Percentiles rank a stretch among this genome's conserved stretches.
Conservation (phyloP, 2,329 filamentous ascomycete genomes). For the Salinomyces thailandicus region DNA sequence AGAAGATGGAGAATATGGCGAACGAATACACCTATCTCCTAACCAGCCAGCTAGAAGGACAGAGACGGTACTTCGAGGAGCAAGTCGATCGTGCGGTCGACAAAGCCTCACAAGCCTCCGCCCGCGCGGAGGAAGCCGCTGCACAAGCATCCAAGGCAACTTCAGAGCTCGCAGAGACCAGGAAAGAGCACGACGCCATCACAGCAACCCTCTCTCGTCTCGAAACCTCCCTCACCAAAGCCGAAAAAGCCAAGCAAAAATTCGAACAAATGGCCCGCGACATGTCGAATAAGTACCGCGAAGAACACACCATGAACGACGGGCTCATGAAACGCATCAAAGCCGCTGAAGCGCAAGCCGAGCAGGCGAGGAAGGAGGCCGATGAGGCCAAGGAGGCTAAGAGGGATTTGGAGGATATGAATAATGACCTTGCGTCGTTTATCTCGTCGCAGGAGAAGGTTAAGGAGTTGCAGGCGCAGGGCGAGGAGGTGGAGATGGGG, state of each 20-base stretch:
- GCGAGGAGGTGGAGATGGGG: constrained; percentile 62
- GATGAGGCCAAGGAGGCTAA: constrained; percentile 43
- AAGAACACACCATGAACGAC: constrained; percentile 77
- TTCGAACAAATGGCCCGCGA: constrained; percentile 65
- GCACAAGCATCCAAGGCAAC: constrained; percentile 38
- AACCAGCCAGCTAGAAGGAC: constrained; percentile 83
- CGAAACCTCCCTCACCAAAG: constrained; percentile 62
- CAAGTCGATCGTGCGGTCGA: constrained; percentile 79
- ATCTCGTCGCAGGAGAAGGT: constrained; percentile 76
- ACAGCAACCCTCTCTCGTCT: constrained; percentile 53
- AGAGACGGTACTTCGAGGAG: constrained; percentile 89
- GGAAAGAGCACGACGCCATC: constrained; percentile 39
- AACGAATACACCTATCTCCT: constrained; percentile 92
- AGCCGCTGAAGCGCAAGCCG: constrained; percentile 51
- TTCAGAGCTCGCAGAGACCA: constrained; percentile 42
- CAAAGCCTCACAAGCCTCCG: constrained; percentile 68
- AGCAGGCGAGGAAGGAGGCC: constrained; percentile 41
- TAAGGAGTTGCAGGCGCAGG: constrained; percentile 48
- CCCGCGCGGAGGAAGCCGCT: constrained; percentile 53
- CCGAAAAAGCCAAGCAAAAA: constrained; percentile 57
- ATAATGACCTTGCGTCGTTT: constrained; percentile 77
- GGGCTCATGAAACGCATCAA: constrained; percentile 74
- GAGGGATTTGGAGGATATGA: constrained; percentile 70
- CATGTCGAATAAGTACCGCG: constrained; percentile 64
- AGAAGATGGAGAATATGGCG: constrained; percentile 67